Evolutionary conservation across 495 filamentous ascomycete genomes (phyloP), one percentile per base, ranked within the genome.

Genomic region (Talaromyces trachyspermus): DNA sequence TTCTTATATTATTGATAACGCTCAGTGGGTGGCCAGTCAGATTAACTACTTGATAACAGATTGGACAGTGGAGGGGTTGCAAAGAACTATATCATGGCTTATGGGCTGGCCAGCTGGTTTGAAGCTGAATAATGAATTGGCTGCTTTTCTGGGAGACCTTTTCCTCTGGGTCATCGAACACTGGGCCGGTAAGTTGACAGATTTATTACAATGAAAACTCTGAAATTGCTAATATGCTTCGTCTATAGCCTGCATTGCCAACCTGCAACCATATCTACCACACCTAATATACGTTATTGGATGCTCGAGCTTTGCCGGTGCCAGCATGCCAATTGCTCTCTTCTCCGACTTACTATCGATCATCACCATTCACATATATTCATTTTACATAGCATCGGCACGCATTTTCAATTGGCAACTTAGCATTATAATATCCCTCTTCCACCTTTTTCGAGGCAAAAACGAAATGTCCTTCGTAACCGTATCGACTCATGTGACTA

Each of bases 401-500:
- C 82, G 91, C 7, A 97, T 99, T 47, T 99, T 90, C 66, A 88
- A 95, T 66, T 97, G 92, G 91, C 94, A 99, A 58, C 80, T 97
- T 26, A 95, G 83, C 20, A 96, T 97, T 47, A 84, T 99, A 41
- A 83, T 91, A 39, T 96, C 91, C 17, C 82, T 97, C 23, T 99
- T 99, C 67, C 92, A 99, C 66, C 79, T 99, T 2, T 99, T 99
- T 57, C 86, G 89, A 18, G 92, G 92, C 39, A 97, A 97, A 99
- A 99, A 59, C 83, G 92, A 49, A 99, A 99, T 50, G 88, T 99
- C 6, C 78, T 99, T 10, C 82, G 92, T 52, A 96, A 96, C 55
- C 88, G 92, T 60, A 96, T 97, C 53, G 92, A 99, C 60, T 91
- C 88, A 29, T 99, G 94, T 72, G 92, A 99, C 65, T 99, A 99